Base-by-base conservation (phyloP, 78 protist genomes). In the Andalucia godoyi region DNA sequence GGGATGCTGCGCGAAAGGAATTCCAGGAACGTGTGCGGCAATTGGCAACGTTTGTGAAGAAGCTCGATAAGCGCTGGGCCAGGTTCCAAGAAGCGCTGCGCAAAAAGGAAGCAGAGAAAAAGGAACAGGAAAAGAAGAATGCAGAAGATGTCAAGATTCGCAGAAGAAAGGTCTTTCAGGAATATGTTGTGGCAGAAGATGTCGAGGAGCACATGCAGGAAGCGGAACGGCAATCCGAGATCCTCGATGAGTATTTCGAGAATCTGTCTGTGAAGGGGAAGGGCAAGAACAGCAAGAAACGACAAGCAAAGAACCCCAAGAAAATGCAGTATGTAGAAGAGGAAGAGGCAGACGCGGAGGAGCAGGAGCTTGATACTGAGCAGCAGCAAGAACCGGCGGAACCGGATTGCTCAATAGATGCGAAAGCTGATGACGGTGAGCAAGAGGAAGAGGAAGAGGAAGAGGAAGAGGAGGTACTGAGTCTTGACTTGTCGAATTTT, bases 41-140 rank as follows among this genome's bases (percentile, higher is more conserved):
- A 39, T 39, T 85, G 2, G 75, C 65, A 10, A 41, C 37, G n/a
- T 77, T 66, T 33, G 77, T 71, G 29, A 66, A 72, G 57, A 76
- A 55, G 47, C 51, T 65, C 15, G 90, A 85, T 45, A 33, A 54
- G 52, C 40, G 37, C 4, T 23, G 7, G 39, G 64, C 64, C 10
- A 6, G 21, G 41, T 29, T 64, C 4, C 60, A 63, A 67, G 32
- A 54, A 9, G 42, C 21, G 17, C 62, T 25, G 9, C 72, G 42
- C 4, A 57, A 57, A 10, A 21, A 1, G 32, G 72, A 57, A 17
- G 63, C 46, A 27, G 29, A 3, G 33, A 33, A 25, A 15, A 10
- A 4, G 8, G 63, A 43, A 51, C 66, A 30, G 2, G 76, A 66
- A 27, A 32, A 30, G 29, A 52, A 42, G 34, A 3, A 57, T 13